Evolutionary conservation across 305 asterid genomes (phyloP).

Genomic region (Fraxinus angustifolia): DNA sequence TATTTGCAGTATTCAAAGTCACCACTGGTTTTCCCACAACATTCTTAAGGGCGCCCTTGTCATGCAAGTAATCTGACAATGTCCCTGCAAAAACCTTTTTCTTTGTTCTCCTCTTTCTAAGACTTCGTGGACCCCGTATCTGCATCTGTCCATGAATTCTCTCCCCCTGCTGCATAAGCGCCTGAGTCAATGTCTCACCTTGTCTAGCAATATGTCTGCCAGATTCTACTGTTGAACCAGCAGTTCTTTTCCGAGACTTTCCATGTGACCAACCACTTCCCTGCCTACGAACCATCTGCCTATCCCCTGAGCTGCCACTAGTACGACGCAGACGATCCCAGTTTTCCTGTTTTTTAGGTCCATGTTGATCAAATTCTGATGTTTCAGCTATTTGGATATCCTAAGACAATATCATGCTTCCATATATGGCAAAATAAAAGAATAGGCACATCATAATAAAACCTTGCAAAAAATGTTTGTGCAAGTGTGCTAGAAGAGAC

Average conservation of each 20-base stretch:
- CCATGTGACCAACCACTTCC: constrained; percentile 61
- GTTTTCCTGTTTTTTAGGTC: constrained; percentile 33
- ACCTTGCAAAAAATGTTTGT: background rate
- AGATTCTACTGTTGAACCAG: constrained; percentile 31
- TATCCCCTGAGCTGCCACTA: constrained; percentile 42
- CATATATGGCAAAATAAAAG: background rate
- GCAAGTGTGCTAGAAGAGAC: constrained; percentile 22
- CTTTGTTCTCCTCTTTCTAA: constrained; percentile 63
- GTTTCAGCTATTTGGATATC: constrained; percentile 33
- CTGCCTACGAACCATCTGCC: constrained; percentile 27
- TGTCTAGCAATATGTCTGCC: constrained; percentile 40
- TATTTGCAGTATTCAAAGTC: constrained; percentile 23
- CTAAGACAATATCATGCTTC: background rate
- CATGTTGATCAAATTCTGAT: constrained; percentile 37
- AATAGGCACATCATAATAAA: background rate
- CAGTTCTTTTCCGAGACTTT: constrained; percentile 40
- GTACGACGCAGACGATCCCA: constrained; percentile 27
- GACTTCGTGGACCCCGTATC: constrained; percentile 72
- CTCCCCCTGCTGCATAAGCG: constrained; percentile 56
- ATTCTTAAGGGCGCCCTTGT: constrained; percentile 24
- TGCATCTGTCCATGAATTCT: constrained; percentile 61
- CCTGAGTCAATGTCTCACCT: constrained; percentile 46
- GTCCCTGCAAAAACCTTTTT: constrained; percentile 36
- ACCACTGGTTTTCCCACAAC: constrained; percentile 31
- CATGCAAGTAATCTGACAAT: constrained; percentile 32